Conservation (phyloP, 345 rosid genomes). For the Syzygium jambos region DNA sequence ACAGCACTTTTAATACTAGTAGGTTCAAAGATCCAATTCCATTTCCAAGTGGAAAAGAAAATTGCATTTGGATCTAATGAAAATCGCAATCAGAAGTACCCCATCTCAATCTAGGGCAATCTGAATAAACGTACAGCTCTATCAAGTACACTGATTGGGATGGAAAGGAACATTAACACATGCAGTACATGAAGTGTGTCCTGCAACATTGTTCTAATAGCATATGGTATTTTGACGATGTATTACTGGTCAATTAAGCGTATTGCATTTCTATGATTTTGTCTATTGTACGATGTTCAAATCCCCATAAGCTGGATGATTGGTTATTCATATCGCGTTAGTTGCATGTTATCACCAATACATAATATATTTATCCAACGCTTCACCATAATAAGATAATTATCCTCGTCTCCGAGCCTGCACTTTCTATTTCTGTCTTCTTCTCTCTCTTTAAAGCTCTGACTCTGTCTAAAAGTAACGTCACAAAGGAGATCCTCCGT, state of each 20-base stretch:
- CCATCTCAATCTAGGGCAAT: background rate
- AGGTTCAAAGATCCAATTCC: background rate
- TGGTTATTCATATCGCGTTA: background rate
- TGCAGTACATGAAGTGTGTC: background rate
- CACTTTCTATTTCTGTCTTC: background rate
- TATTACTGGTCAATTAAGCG: background rate
- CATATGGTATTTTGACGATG: background rate
- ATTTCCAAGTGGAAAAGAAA: background rate
- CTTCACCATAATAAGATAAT: background rate
- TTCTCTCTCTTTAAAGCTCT: background rate
- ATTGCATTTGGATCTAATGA: background rate
- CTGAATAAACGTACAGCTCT: background rate
- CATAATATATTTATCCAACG: background rate
- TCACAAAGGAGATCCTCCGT: background rate
- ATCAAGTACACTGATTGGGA: background rate
- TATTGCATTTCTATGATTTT: background rate
- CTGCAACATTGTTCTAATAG: background rate
- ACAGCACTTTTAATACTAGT: background rate
- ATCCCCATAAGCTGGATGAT: background rate
- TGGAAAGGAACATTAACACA: background rate
- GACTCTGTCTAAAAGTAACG: background rate
- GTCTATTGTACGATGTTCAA: background rate
- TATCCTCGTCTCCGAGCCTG: background rate
- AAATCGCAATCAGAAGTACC: background rate
- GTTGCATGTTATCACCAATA: background rate